phyloP scores from a whole-genome alignment of 257 asterid species.

The Solanum dulcamara region DNA sequence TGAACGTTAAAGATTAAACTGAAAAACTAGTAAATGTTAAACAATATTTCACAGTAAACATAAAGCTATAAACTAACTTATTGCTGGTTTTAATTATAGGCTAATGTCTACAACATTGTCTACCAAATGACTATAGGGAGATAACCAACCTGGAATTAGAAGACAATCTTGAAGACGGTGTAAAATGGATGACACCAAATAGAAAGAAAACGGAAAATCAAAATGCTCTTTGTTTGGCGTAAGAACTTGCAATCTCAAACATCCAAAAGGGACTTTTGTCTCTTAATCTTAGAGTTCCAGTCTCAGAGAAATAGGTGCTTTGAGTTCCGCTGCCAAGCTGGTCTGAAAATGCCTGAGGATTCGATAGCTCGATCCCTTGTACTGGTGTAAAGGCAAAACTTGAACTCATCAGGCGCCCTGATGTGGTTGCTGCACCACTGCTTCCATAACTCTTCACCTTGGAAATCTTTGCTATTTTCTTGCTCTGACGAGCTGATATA shows the following conservation, averaged over 20 bases:
- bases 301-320: constrained; percentile 86
- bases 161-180: background rate
- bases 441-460: constrained; percentile 58
- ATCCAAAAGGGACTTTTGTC: background rate
- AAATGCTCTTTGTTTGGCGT: background rate
- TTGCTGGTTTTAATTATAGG: background rate
- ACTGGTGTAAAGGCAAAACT: constrained; percentile 94
- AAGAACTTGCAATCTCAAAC: background rate
- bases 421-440: constrained; percentile 51
- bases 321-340: constrained; percentile 77
- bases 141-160: background rate
- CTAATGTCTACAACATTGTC: background rate
- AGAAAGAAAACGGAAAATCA: background rate
- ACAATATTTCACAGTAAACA: background rate
- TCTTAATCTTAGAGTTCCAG: constrained; percentile 90
- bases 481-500: constrained; percentile 58
- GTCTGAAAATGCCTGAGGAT: constrained; percentile 62
- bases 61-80: background rate
- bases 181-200: background rate
- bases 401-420: constrained; percentile 82
- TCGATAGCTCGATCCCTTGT: constrained; percentile 96
- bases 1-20: background rate
- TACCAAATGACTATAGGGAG: background rate
- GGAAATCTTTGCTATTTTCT: constrained; percentile 67
- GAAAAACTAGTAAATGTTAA: background rate